Percentiles rank a stretch among this genome's conserved stretches.
Conservation (phyloP, 2,329 filamentous ascomycete species). For the Dothideomycetes sp. region DNA sequence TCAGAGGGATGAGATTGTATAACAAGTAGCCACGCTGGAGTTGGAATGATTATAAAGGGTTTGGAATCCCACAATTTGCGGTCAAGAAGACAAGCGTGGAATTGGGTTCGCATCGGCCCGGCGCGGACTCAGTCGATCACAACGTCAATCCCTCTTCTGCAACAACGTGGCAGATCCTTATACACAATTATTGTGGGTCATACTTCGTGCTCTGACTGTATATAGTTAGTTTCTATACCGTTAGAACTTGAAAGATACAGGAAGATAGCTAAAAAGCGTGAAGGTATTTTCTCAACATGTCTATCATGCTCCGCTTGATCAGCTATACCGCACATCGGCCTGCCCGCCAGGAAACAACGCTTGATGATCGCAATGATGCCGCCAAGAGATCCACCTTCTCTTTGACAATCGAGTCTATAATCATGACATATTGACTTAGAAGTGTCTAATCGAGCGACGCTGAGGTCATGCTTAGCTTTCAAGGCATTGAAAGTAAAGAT, state of each 20-base stretch:
- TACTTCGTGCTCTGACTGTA: neutral
- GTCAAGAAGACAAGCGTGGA: neutral
- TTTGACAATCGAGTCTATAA: neutral
- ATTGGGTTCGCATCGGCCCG: neutral
- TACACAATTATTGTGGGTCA: neutral
- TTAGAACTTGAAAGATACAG: neutral
- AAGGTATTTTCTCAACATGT: neutral
- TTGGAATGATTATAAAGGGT: too few relatives aligned
- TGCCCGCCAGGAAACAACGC: neutral
- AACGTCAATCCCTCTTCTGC: neutral
- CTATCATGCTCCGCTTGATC: too few relatives aligned
- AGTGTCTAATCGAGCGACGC: too few relatives aligned
- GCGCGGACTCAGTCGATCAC: neutral
- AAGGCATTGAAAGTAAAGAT: neutral
- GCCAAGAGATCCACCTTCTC: neutral
- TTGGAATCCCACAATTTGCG: too few relatives aligned
- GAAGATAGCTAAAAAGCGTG: neutral
- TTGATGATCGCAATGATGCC: slow-evolving; percentile 3
- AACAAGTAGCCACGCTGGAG: too few relatives aligned
- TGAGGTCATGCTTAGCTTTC: neutral
- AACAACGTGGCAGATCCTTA: neutral
- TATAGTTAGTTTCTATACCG: neutral
- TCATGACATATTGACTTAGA: too few relatives aligned
- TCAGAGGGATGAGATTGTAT: too few relatives aligned
- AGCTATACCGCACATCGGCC: neutral